Base-by-base conservation (phyloP, 2,329 filamentous ascomycete species). In the Colletotrichum acutatum region DNA sequence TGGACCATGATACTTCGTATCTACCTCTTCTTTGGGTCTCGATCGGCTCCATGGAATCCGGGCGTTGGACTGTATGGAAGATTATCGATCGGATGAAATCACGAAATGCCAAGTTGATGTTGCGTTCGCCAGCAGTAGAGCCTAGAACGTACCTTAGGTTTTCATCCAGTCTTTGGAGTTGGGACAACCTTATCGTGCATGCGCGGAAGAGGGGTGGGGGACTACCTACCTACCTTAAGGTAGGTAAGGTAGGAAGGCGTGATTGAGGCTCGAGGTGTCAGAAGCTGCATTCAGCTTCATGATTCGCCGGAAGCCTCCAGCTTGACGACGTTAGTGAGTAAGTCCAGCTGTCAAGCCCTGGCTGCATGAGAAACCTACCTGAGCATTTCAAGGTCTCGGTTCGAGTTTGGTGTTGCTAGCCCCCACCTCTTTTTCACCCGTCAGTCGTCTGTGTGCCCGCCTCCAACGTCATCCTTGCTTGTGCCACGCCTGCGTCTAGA, bases 301-400 rank as follows among this genome's bases (percentile, higher is more conserved):
- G 30, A 63, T 69, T 72, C 59, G 69, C 69, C 66, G 49, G 24
- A 64, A 72, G 28, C 22, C 26, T 56, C 53, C 26, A 28, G 28
- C 26, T 53, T 34, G 46, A 53, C 26, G 19, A 24, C n/a, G 19
- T 30, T 34, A 58, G 24, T 26, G 42, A 49, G 8, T 7, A 49
- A 9, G 42, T 68, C 60, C 58, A 63, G 58, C 53, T 59, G 65
- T 72, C 49, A 62, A 54, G 64, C 42, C 58, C 37, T 68, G 65
- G 65, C 26, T 68, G 59, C 65, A 58, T 62, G 32, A 30, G n/a
- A 58, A 37, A 22, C 12, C 42, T 49, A 32, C 49, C 26, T 37
- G 30, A 57, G 26, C 37, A 42, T 42, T 54, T 42, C n/a, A 30
- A 57, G n/a, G 30, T 63, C 49, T 68, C 28, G 19, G 53, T 46